Evolutionary conservation across 2,329 filamentous ascomycete genomes (phyloP).

Genomic region (Aspergillus sp.): DNA sequence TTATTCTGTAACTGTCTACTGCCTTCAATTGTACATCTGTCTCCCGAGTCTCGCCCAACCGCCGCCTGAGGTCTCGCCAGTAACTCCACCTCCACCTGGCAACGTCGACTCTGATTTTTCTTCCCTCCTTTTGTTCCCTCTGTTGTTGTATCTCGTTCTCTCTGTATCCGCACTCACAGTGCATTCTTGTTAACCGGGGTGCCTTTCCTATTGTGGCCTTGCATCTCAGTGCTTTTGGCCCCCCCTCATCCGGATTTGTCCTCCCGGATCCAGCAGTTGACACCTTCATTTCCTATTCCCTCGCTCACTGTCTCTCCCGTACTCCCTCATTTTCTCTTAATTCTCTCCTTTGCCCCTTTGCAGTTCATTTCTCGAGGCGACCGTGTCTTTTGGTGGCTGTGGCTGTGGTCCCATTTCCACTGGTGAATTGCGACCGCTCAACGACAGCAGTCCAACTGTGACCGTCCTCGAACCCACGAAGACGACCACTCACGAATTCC

Average conservation of each 20-base stretch:
- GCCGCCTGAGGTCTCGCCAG: constrained; percentile 14
- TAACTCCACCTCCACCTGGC: constrained; percentile 1
- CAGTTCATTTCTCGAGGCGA: neutral
- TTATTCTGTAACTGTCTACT: neutral
- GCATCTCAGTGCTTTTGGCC: too few relatives aligned
- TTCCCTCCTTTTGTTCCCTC: constrained; percentile 4
- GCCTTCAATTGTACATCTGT: neutral
- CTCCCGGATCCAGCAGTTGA: constrained; percentile 3
- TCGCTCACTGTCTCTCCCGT: constrained; percentile 7
- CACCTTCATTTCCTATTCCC: constrained; percentile 5
- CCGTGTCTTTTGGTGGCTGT: neutral
- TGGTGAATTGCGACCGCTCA: constrained; percentile 17
- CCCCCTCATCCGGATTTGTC: too few relatives aligned
- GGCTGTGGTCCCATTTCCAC: constrained; percentile 9
- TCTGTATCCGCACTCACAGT: neutral
- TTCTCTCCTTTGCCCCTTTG: constrained; percentile 7
- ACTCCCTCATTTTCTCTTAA: constrained; percentile 2
- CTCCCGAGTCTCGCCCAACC: constrained; percentile 5
- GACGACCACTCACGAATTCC: neutral
- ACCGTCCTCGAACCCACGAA: neutral
- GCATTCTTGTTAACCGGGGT: too few relatives aligned
- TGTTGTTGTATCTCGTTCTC: neutral
- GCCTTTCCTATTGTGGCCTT: too few relatives aligned
- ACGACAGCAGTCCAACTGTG: neutral
- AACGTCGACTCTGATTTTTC: constrained; percentile 9